Conservation (phyloP, 495 filamentous ascomycete genomes). For the Penicillium cosmopolitanum region DNA sequence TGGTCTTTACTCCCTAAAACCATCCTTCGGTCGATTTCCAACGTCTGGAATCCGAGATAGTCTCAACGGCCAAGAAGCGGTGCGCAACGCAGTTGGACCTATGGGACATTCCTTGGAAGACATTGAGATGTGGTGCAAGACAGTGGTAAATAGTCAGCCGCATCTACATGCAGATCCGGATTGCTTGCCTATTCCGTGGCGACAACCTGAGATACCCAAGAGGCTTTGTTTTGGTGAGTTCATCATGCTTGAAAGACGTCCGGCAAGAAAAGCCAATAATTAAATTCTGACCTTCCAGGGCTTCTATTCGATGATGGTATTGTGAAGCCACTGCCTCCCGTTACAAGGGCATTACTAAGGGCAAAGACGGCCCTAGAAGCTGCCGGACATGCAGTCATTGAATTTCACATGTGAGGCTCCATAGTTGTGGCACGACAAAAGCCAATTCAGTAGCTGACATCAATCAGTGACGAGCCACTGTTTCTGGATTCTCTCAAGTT, state of each 20-base stretch:
- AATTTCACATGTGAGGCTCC: background rate
- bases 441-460: background rate
- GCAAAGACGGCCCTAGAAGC: background rate
- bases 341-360: background rate
- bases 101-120: background rate
- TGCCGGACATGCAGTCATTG: background rate
- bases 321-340: constrained; percentile 5
- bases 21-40: constrained; percentile 4
- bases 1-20: constrained; percentile 7
- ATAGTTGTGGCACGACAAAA: background rate
- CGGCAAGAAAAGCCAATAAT: no score
- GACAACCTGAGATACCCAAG: background rate
- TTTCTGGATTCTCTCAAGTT: constrained; percentile 7
- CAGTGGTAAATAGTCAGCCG: background rate
- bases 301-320: constrained; percentile 1
- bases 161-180: constrained; percentile 1
- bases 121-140: constrained; percentile 5
- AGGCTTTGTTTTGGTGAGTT: constrained; percentile 10
- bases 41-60: background rate
- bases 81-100: constrained; percentile 8
- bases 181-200: constrained; percentile 8
- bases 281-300: background rate
- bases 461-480: background rate
- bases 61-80: constrained; percentile 3
- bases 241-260: no score